phyloP scores from a whole-genome alignment of 2,329 filamentous ascomycete species.

The Venturiaceae sp. region DNA sequence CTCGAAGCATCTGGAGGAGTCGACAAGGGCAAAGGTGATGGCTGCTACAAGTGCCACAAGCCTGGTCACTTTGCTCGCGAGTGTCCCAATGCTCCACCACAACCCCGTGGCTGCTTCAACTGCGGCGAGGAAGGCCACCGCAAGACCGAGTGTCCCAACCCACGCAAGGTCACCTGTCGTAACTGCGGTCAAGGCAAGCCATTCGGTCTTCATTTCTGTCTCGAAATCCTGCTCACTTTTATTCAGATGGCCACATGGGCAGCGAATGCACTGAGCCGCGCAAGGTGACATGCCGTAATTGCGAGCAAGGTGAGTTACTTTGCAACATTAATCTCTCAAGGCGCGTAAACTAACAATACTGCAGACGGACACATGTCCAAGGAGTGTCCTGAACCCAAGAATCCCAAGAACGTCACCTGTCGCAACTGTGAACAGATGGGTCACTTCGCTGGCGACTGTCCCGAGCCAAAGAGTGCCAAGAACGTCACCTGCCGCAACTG shows the following conservation, averaged over 20 bases:
- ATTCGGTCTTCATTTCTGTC: conserved; percentile 41
- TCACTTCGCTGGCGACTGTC: conserved; percentile 31
- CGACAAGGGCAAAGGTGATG: conserved; percentile 18
- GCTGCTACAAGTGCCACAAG: conserved; percentile 31
- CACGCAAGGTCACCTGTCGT: conserved; percentile 22
- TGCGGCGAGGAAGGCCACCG: conserved; percentile 39
- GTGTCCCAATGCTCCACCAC: conserved; percentile 32
- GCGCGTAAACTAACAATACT: too few species aligned
- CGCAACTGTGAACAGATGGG: conserved; percentile 52
- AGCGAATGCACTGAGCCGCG: conserved; percentile 37
- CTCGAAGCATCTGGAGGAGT: conserved; percentile 12
- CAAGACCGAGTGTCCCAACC: conserved; percentile 21
- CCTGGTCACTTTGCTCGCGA: conserved; percentile 38
- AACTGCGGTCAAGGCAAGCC: conserved; percentile 38
- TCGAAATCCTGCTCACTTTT: conserved; percentile 55
- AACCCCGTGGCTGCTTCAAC: conserved; percentile 46
- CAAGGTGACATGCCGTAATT: conserved; percentile 59
- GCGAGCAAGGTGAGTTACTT: conserved; percentile 52
- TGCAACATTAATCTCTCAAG: conserved; percentile 9
- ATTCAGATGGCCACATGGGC: conserved; percentile 35
- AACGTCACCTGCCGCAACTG: conserved; percentile 40
- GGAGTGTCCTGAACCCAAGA: conserved; percentile 14
- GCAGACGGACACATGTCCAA: conserved; percentile 9
- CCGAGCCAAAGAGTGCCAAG: conserved; percentile 45
- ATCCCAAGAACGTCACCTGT: conserved; percentile 52